phyloP scores from a whole-genome alignment of 306 rosid genomes.

The Fragaria iinumae region DNA sequence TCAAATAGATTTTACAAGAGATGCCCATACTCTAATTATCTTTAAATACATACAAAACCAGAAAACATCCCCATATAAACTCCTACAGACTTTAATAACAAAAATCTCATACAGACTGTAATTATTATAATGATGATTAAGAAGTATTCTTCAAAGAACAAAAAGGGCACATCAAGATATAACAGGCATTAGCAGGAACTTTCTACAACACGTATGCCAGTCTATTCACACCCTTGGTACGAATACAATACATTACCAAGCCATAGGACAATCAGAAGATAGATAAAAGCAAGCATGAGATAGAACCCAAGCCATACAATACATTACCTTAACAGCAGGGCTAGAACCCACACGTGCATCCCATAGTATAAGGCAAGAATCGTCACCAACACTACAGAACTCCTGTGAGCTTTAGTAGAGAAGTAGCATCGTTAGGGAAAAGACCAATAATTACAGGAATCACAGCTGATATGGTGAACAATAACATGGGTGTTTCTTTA shows the following conservation, averaged over 20 bases:
- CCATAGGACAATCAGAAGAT: neutral
- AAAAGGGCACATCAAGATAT: neutral
- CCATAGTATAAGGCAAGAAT: constrained; percentile 96
- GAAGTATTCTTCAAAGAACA: neutral
- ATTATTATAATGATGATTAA: neutral
- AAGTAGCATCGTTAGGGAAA: constrained; percentile 35
- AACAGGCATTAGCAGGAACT: neutral
- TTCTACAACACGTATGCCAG: neutral
- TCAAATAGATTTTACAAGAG: neutral
- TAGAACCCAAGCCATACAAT: too few species aligned
- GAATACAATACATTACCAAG: neutral
- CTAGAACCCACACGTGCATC: constrained; percentile 89
- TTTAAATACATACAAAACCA: neutral
- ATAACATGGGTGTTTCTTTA: neutral
- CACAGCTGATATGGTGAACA: constrained; percentile 12
- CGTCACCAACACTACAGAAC: constrained; percentile 99
- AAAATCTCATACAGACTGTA: neutral
- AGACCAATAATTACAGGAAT: neutral
- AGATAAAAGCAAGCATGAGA: constrained; percentile 2
- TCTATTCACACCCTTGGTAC: constrained; percentile 3
- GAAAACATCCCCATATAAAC: neutral
- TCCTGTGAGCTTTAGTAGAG: constrained; percentile 84
- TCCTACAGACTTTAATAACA: neutral
- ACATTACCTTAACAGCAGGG: constrained; percentile 82
- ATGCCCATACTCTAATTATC: neutral